These are phyloP conservation scores for Adansonia rubrostipa DNA, from an alignment of 441 rosid species.

Conservation along the genomic window DNA sequence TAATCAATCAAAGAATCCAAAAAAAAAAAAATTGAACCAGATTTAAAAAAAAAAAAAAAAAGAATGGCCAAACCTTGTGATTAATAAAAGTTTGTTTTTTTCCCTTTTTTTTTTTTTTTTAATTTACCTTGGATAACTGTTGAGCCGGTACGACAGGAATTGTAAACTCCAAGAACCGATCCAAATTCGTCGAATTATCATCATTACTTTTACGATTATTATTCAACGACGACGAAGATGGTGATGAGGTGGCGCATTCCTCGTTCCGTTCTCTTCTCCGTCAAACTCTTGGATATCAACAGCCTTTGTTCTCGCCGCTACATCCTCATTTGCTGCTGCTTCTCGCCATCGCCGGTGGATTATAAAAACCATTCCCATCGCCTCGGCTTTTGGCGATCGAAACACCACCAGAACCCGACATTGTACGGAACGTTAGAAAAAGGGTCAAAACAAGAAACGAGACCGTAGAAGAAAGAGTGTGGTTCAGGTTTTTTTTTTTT, in stretches of 20 bases:
- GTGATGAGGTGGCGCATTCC: no score
- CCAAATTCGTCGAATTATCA: conserved; percentile 56
- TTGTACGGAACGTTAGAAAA: background rate
- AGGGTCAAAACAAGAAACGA: no score
- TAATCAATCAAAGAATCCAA: background rate
- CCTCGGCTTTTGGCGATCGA: background rate
- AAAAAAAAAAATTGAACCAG: background rate
- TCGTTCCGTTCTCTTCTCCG: no score
- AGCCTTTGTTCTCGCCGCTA: no score
- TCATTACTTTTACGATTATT: background rate
- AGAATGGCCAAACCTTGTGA: background rate
- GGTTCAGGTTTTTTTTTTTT: no score
- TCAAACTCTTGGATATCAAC: no score
- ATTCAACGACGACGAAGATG: background rate
- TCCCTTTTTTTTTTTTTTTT: no score
- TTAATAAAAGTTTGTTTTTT: no score
- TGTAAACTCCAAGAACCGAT: conserved; percentile 71
- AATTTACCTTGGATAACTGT: conserved; percentile 64
- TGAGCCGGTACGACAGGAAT: conserved; percentile 70
- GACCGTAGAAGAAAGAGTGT: no score
- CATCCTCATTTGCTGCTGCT: no score
- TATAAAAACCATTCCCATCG: background rate
- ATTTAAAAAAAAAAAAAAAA: no score
- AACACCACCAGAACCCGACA: background rate
- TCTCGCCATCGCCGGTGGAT: no score